A percentile compares a stretch with the other conserved stretches of the same genome.
Evolutionary conservation across 495 filamentous ascomycete species (phyloP).

Genomic region (Aspergillus sparsus): DNA sequence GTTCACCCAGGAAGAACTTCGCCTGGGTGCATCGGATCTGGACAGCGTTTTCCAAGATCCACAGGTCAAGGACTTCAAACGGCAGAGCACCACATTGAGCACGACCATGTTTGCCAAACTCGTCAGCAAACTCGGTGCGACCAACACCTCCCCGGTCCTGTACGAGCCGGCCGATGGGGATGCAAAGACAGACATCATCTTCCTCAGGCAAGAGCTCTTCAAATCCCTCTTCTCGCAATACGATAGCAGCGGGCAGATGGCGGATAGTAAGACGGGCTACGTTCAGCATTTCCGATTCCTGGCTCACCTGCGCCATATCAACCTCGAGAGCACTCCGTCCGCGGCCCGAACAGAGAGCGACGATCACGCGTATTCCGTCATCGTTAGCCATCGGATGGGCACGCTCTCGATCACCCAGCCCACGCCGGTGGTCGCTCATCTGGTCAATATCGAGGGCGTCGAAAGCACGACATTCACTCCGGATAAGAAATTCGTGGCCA

Average conservation of each 20-base stretch:
- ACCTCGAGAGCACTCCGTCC: slow-evolving; percentile 36
- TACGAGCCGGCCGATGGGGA: not conserved
- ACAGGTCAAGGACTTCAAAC: not conserved
- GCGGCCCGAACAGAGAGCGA: slow-evolving; percentile 31
- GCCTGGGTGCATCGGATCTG: not conserved
- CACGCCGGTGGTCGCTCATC: slow-evolving; percentile 31
- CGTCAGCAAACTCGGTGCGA: not conserved
- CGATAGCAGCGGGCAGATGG: not conserved
- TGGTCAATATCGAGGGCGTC: slow-evolving; percentile 41
- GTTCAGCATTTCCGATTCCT: slow-evolving; percentile 36
- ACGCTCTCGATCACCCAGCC: slow-evolving; percentile 25
- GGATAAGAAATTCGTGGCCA: slow-evolving; percentile 27
- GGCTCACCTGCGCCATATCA: slow-evolving; percentile 47
- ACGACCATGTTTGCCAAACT: not conserved
- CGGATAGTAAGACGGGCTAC: slow-evolving; percentile 5
- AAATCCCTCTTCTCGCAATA: slow-evolving; percentile 25
- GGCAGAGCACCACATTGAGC: slow-evolving; percentile 3
- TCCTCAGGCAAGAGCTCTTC: slow-evolving; percentile 28
- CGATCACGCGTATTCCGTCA: slow-evolving; percentile 23
- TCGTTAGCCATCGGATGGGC: slow-evolving; percentile 38
- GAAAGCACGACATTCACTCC: slow-evolving; percentile 14
- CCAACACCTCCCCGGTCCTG: not conserved
- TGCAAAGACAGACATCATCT: slow-evolving; percentile 25
- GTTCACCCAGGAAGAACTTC: slow-evolving; percentile 29
- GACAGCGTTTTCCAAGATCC: slow-evolving; percentile 1